Evolutionary conservation across 164 flowering plant genomes (phyloP), one percentile per base, ranked within the genome.

Genomic region (Stephania cephalantha): DNA sequence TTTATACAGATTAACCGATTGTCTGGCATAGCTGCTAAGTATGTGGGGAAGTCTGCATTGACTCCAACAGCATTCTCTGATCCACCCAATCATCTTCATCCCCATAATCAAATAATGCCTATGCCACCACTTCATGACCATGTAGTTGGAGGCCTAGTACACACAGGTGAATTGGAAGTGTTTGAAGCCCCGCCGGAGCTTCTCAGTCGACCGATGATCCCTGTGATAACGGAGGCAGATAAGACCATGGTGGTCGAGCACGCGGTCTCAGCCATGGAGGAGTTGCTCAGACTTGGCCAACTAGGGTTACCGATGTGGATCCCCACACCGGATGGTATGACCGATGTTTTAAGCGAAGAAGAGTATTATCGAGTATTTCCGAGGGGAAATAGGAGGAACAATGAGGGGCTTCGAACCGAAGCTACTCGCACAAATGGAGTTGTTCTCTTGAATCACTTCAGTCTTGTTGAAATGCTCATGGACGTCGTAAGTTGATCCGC

Each of bases 231-330:
- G 9, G 92, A 91, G 18, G 83, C 86, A 4, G 95, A 91, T 13
- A 91, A 89, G 76, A 91, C 92, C 0, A 72, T 87, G 79, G 83
- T 91, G 4, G 85, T 91, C 35, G 91, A 90, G 83, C 84, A 88
- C 2, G 96, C 96, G 1, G 94, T 88, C 68, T 89, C 89, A 42
- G 94, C 94, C 11, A 90, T 91, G 92, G 94, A 91, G 67, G 96
- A 91, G 64, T 82, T 91, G 2, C 58, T 84, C 11, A 81, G 87
- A 74, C 84, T 88, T 86, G 90, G 91, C 2, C 91, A 87, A 50
- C 73, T 82, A 15, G 87, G 86, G 2, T 87, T 89, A 30, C 91
- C 92, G 35, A 76, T 91, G 46, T 92, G 88, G 88, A 22, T 78
- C 17, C 80, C 79, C 7, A 74, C 76, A 20, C 15, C 78, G 6